These are phyloP conservation scores for Coemansia sp. DNA, from an alignment of 192 early-diverging fungal genomes.

Conservation along the genomic window DNA sequence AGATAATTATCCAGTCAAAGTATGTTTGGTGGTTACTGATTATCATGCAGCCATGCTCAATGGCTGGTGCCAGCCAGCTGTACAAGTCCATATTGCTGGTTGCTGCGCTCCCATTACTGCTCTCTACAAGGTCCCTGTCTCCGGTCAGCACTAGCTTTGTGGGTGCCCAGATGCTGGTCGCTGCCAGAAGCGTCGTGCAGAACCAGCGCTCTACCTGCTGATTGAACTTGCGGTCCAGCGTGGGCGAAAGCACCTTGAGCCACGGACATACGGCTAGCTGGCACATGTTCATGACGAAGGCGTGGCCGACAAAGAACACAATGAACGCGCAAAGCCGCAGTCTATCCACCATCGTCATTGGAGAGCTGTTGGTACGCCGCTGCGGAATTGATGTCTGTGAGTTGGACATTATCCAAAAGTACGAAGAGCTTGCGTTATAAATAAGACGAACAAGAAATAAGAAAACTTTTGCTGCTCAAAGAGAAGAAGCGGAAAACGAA, in stretches of 20 bases:
- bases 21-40: conserved; percentile 51
- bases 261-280: conserved; percentile 41
- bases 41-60: conserved; percentile 45
- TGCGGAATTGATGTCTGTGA: not conserved
- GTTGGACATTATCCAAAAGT: conserved; percentile 1
- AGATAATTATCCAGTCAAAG: conserved; percentile 56
- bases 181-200: conserved; percentile 31
- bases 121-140: conserved; percentile 30
- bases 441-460: not conserved
- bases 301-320: conserved; percentile 41
- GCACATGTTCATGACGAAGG: conserved; percentile 42
- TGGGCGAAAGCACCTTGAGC: conserved; percentile 25
- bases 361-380: conserved; percentile 47
- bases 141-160: conserved; percentile 51
- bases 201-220: conserved; percentile 56
- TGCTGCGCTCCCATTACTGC: conserved; percentile 28
- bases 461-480: not conserved
- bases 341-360: conserved; percentile 30
- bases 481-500: conserved; percentile 1
- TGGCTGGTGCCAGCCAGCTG: conserved; percentile 41
- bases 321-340: conserved; percentile 31
- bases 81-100: conserved; percentile 15
- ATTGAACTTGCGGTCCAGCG: conserved; percentile 40
- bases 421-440: not conserved
- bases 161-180: conserved; percentile 47